Evolutionary conservation across 768 basidiomycete genomes (phyloP).

Genomic region (Hygrocybe coccinea): DNA sequence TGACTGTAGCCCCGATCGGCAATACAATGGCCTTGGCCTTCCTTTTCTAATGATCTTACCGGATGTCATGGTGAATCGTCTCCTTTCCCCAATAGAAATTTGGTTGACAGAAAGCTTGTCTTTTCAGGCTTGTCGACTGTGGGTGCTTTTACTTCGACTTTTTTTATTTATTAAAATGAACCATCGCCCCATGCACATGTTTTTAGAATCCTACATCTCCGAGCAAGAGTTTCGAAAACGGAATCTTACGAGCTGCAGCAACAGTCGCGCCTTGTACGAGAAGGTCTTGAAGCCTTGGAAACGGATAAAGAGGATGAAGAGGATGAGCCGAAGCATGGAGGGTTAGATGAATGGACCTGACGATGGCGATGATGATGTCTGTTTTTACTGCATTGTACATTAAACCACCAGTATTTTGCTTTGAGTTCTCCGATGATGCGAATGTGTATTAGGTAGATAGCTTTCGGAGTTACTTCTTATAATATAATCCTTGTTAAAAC

Average conservation of each 20-base stretch:
- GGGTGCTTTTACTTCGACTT: slow-evolving; percentile 12
- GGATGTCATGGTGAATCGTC: slow-evolving; percentile 16
- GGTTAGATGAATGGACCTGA: not conserved
- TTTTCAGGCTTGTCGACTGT: slow-evolving; percentile 24
- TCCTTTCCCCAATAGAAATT: not conserved
- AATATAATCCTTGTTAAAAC: too few relatives aligned
- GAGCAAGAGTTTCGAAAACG: slow-evolving; percentile 16
- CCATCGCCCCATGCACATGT: too few relatives aligned
- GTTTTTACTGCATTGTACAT: not conserved
- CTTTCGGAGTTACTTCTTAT: too few relatives aligned
- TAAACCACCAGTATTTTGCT: too few relatives aligned
- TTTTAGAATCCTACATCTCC: slow-evolving; percentile 20
- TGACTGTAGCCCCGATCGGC: slow-evolving; percentile 9
- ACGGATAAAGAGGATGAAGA: not conserved
- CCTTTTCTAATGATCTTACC: slow-evolving; percentile 19
- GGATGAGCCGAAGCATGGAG: not conserved
- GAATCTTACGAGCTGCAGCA: slow-evolving; percentile 11
- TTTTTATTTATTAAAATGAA: not conserved
- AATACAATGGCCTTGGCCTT: slow-evolving; percentile 16
- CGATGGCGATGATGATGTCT: not conserved
- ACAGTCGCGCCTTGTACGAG: slow-evolving; percentile 20
- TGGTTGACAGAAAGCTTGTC: not conserved
- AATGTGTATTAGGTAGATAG: too few relatives aligned
- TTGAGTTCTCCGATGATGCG: too few relatives aligned
- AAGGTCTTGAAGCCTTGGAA: slow-evolving; percentile 10